Percentiles rank a stretch among this genome's conserved stretches.
These are phyloP conservation scores for Neurospora terricola DNA, from an alignment of 495 filamentous ascomycete species.

Conservation along the genomic window DNA sequence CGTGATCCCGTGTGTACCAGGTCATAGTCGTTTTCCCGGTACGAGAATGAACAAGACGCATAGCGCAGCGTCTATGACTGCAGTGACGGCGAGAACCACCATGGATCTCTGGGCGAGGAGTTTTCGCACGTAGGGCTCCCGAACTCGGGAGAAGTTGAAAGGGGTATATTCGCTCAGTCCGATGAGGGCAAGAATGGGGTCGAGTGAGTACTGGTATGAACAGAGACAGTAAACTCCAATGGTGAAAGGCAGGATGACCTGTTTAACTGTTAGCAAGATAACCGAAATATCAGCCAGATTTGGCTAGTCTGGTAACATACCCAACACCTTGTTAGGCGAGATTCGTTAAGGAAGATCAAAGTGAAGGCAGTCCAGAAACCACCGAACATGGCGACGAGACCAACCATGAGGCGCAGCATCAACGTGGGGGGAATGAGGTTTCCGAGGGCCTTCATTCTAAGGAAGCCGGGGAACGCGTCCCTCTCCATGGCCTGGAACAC, in stretches of 20 bases:
- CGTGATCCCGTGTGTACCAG: not conserved
- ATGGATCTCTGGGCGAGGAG: slow-evolving; percentile 71
- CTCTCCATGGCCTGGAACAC: slow-evolving; percentile 99
- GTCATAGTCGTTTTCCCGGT: slow-evolving; percentile 72
- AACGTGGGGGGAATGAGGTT: slow-evolving; percentile 86
- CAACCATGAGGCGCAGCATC: slow-evolving; percentile 71
- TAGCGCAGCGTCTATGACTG: slow-evolving; percentile 64
- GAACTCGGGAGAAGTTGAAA: slow-evolving; percentile 74
- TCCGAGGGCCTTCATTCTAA: slow-evolving; percentile 86
- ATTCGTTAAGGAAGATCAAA: slow-evolving; percentile 78
- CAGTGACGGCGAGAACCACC: slow-evolving; percentile 61
- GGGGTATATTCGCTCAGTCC: slow-evolving; percentile 93
- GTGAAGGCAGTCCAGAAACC: slow-evolving; percentile 91
- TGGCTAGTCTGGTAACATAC: slow-evolving; percentile 40
- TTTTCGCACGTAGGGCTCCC: slow-evolving; percentile 79
- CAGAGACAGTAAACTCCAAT: slow-evolving; percentile 79
- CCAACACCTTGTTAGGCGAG: slow-evolving; percentile 67
- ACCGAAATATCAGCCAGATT: not conserved
- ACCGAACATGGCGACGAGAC: slow-evolving; percentile 78
- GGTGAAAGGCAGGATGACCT: slow-evolving; percentile 91
- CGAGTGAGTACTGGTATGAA: slow-evolving; percentile 88
- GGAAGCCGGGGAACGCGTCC: slow-evolving; percentile 93
- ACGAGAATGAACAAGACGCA: slow-evolving; percentile 85
- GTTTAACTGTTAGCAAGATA: slow-evolving; percentile 14
- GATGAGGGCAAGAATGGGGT: slow-evolving; percentile 80